Base-by-base conservation (phyloP, 257 asterid species). In the Jacaranda copaia region DNA sequence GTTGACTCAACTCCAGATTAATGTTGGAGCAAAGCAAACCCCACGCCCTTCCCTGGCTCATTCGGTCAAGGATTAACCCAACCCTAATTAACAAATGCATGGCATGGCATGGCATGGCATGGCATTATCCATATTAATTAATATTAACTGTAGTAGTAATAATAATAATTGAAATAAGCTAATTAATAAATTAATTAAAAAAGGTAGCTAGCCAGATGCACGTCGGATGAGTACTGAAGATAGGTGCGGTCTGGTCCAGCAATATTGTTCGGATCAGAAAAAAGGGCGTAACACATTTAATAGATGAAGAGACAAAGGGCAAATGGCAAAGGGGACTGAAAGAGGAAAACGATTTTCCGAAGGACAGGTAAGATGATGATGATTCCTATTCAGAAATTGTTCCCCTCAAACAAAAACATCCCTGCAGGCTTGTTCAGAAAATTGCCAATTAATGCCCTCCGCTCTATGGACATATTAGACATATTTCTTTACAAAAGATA, bases 371-470 rank as follows among this genome's bases (percentile, higher is more conserved):
- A 82, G 87, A 81, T 79, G 79, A 77, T 40, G 83, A 85, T 80
- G 71, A 83, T 81, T 72, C 76, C 19, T 62, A 55, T 64, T 74
- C 92, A 85, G 90, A 87, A 77, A 67, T 56, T 85, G 89, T 85
- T 82, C 82, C 81, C 82, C 69, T 11, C 11, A 18, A 43, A n/a
- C 56, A n/a, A 42, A 42, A 42, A 16, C 55, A 66, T 68, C 32
- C 13, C 20, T 5, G 42, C 20, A 20, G 60, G 13, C 0, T 40
- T 39, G 15, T 64, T 14, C 51, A 38, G 7, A 69, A 69, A 25
- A 6, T 16, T 38, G 53, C 70, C 70, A 42, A 64, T 64, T 25
- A 25, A 25, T 25, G 32, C 32, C 32, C 32, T 25, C 32, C 2
- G 25, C 70, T 18, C 57, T 67, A 5, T 5, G 2, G 73, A 68